phyloP scores from a whole-genome alignment of 2,329 filamentous ascomycete genomes.

The Ceratocystis cubensis region DNA sequence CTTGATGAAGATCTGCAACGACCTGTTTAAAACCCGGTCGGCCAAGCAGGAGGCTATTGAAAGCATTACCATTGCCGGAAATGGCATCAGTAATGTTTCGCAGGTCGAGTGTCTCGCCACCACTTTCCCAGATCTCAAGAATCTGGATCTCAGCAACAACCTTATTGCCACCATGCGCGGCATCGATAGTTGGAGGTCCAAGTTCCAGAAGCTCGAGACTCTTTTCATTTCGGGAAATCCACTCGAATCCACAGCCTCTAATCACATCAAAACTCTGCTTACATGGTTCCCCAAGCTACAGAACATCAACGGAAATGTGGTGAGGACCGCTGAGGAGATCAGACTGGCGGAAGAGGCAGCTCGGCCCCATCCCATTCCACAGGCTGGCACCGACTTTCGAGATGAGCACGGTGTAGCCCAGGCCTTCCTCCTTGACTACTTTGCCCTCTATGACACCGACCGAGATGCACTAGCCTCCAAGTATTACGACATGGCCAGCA shows the following conservation, averaged over 20 bases:
- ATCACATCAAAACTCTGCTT: slow-evolving; percentile 55
- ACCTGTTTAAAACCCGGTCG: slow-evolving; percentile 57
- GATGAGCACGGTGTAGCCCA: slow-evolving; percentile 65
- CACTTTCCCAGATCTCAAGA: slow-evolving; percentile 73
- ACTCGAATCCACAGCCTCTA: slow-evolving; percentile 46
- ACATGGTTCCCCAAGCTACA: slow-evolving; percentile 75
- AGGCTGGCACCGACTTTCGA: slow-evolving; percentile 55
- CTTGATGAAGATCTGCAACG: slow-evolving; percentile 74
- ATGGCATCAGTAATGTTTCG: slow-evolving; percentile 59
- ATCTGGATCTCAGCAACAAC: slow-evolving; percentile 82
- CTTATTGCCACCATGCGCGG: slow-evolving; percentile 55
- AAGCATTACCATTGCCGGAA: slow-evolving; percentile 70
- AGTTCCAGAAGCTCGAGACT: slow-evolving; percentile 67
- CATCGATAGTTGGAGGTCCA: slow-evolving; percentile 64
- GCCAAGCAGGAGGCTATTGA: slow-evolving; percentile 67
- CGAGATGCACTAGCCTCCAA: slow-evolving; percentile 47
- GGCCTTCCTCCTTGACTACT: slow-evolving; percentile 62
- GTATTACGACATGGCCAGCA: slow-evolving; percentile 64
- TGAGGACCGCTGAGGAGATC: slow-evolving; percentile 61
- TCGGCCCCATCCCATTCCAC: slow-evolving; percentile 46
- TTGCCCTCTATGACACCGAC: slow-evolving; percentile 60
- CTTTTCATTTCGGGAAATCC: slow-evolving; percentile 69
- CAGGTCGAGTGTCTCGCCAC: slow-evolving; percentile 63
- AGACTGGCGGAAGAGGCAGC: slow-evolving; percentile 40
- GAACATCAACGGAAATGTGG: slow-evolving; percentile 59